Conservation (phyloP, 768 basidiomycete species). For the Rossbeevera mucosa region DNA sequence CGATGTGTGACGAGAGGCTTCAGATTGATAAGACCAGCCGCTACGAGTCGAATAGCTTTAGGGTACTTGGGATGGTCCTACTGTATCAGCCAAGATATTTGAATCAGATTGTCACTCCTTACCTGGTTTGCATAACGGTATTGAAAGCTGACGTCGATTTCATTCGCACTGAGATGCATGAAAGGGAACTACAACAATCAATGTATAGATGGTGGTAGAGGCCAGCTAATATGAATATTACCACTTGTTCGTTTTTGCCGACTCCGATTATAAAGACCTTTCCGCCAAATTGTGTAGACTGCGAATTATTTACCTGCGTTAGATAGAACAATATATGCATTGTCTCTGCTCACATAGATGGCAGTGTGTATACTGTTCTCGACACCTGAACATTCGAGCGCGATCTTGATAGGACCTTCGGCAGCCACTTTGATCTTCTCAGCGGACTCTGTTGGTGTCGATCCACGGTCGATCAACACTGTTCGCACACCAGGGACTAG, state of each 20-base stretch:
- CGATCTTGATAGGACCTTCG: slow-evolving; percentile 44
- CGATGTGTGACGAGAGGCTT: slow-evolving; percentile 79
- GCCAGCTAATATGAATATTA: slow-evolving; percentile 23
- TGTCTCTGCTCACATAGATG: slow-evolving; percentile 40
- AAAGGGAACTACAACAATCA: slow-evolving; percentile 51
- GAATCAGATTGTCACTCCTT: background rate
- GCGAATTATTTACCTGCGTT: background rate
- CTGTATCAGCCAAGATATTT: background rate
- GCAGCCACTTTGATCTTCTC: slow-evolving; percentile 49
- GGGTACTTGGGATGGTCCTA: slow-evolving; percentile 52
- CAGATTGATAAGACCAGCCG: slow-evolving; percentile 64
- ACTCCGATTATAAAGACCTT: slow-evolving; percentile 71
- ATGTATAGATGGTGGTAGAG: background rate
- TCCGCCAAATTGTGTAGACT: slow-evolving; percentile 63
- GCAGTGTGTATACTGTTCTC: slow-evolving; percentile 60
- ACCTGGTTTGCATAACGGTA: slow-evolving; percentile 67
- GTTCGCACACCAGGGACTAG: slow-evolving; percentile 56
- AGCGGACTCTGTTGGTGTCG: slow-evolving; percentile 46
- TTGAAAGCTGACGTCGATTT: slow-evolving; percentile 65
- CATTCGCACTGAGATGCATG: slow-evolving; percentile 68
- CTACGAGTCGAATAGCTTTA: slow-evolving; percentile 79
- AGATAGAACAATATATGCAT: background rate
- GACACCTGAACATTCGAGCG: slow-evolving; percentile 62
- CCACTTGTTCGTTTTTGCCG: slow-evolving; percentile 57
- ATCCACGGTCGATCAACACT: slow-evolving; percentile 47